A percentile compares a stretch with the other conserved stretches of the same genome.
These are phyloP conservation scores for Penicillium diatomitis DNA, from an alignment of 495 filamentous ascomycete species.

Conservation along the genomic window DNA sequence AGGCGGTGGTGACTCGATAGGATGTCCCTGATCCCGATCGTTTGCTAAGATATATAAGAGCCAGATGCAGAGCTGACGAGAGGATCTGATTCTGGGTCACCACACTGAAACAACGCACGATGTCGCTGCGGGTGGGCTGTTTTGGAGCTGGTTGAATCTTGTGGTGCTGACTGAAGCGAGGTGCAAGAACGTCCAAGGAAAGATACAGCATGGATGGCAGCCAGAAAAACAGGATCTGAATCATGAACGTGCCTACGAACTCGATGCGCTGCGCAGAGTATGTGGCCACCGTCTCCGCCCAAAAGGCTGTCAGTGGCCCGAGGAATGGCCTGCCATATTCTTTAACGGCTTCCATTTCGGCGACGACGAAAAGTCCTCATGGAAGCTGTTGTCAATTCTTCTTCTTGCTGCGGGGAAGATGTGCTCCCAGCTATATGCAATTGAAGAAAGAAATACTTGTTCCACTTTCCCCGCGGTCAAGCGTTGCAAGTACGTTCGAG, in stretches of 20 bases:
- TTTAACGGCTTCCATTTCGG: background rate
- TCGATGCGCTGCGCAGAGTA: constrained; percentile 29
- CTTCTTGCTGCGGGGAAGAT: no score
- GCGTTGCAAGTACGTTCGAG: no score
- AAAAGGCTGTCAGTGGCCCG: constrained; percentile 6
- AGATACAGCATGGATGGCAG: constrained; percentile 36
- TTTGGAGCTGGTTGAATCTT: constrained; percentile 47
- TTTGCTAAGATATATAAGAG: constrained; percentile 14
- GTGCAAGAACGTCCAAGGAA: constrained; percentile 31
- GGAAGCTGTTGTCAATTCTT: no score
- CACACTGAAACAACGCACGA: constrained; percentile 34
- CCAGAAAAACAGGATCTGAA: constrained; percentile 45
- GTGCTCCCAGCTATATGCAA: no score
- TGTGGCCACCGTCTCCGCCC: constrained; percentile 15
- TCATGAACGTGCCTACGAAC: constrained; percentile 34
- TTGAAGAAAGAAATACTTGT: no score
- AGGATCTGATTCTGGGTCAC: constrained; percentile 41
- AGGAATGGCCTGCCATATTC: background rate
- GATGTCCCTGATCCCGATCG: constrained; percentile 11
- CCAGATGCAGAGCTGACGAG: constrained; percentile 26
- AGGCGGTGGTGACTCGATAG: constrained; percentile 22
- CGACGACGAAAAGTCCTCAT: background rate
- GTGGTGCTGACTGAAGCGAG: constrained; percentile 40
- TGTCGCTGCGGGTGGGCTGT: constrained; percentile 38
- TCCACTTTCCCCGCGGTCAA: no score